Conservation (phyloP, 1,284 basidiomycete genomes). For the Trichosporon asahii region DNA sequence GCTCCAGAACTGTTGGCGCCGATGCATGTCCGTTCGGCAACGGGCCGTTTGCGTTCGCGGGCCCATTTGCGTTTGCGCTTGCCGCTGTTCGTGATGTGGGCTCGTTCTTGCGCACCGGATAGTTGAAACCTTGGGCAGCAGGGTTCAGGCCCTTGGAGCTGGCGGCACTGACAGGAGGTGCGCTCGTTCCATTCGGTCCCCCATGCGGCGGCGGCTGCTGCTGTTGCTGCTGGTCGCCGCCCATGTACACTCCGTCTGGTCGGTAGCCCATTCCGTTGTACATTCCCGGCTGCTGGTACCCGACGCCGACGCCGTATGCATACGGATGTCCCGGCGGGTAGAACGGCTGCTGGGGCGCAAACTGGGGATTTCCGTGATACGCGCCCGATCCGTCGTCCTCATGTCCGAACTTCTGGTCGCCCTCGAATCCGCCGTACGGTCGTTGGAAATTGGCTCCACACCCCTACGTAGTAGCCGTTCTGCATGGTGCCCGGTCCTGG, state of each 20-base stretch:
- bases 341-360: slow-evolving; percentile 18
- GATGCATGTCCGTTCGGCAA: slow-evolving; percentile 5
- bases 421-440: slow-evolving; percentile 9
- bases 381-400: neutral
- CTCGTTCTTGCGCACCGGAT: slow-evolving; percentile 15
- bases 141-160: slow-evolving; percentile 40
- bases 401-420: slow-evolving; percentile 11
- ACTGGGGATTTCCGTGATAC: slow-evolving; percentile 18
- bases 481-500: slow-evolving; percentile 48
- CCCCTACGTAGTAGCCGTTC: slow-evolving; percentile 34
- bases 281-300: slow-evolving; percentile 28
- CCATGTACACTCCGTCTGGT: slow-evolving; percentile 17
- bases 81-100: neutral
- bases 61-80: slow-evolving; percentile 12
- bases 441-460: slow-evolving; percentile 11
- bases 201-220: slow-evolving; percentile 9
- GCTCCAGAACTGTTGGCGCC: neutral
- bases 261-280: slow-evolving; percentile 19
- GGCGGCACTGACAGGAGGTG: slow-evolving; percentile 17
- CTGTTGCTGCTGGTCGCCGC: slow-evolving; percentile 9
- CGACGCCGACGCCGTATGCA: slow-evolving; percentile 42
- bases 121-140: slow-evolving; percentile 45
- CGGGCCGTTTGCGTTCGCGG: neutral
- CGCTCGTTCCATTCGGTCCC: slow-evolving; percentile 3
- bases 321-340: slow-evolving; percentile 47